These are phyloP conservation scores for Monilinia polystroma DNA, from an alignment of 2,329 filamentous ascomycete species.

Conservation along the genomic window DNA sequence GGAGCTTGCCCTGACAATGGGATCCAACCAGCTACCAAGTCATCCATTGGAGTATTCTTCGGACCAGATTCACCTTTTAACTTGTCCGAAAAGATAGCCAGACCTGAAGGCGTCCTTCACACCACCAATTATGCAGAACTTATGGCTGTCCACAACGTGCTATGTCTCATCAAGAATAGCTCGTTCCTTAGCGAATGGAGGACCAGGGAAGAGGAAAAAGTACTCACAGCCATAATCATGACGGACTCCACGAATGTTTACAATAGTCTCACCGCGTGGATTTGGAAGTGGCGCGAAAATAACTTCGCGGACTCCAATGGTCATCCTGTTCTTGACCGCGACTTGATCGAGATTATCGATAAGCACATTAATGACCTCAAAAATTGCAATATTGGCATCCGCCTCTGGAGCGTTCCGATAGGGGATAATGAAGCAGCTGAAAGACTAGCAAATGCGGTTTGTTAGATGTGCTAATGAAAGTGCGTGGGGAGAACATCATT, in stretches of 20 bases:
- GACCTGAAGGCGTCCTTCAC: background rate
- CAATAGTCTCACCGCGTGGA: background rate
- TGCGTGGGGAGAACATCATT: background rate
- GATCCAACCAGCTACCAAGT: fast-evolving
- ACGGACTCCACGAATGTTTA: background rate
- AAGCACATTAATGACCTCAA: background rate
- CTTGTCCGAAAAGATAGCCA: background rate
- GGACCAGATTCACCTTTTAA: background rate
- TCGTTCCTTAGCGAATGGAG: background rate
- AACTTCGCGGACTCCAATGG: background rate
- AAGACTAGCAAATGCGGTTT: background rate
- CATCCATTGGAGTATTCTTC: constrained; percentile 6
- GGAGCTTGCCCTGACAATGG: background rate
- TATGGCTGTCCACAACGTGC: background rate
- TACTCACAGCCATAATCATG: background rate
- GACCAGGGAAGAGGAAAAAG: too few relatives aligned
- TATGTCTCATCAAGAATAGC: background rate
- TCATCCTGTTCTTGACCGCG: background rate
- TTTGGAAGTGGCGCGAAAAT: background rate
- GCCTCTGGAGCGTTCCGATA: background rate
- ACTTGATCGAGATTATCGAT: background rate
- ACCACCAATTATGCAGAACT: background rate
- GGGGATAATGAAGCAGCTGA: background rate
- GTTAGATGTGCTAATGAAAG: background rate
- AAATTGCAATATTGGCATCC: background rate